Evolutionary conservation across 1,284 basidiomycete genomes (phyloP), one percentile per base, ranked within the genome.

Genomic region (Ganoderma resinaceum): DNA sequence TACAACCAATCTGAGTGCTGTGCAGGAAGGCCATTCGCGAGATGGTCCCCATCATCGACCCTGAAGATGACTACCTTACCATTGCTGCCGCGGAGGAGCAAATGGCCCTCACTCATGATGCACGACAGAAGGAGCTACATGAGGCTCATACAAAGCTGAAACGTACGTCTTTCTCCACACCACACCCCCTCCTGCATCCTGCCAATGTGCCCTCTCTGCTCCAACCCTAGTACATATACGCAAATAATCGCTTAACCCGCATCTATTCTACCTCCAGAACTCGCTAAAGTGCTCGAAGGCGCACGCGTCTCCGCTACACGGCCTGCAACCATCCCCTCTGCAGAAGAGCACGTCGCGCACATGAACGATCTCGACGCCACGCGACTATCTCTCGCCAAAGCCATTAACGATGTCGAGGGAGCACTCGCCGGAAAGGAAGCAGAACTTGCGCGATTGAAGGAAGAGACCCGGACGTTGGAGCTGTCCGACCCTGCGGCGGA

Each of bases 11-110:
- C 29, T 59, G 43, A 67, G 49, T 65, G 16, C 16, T 62, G 58
- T 68, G 6, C 60, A 93, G 91, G 63, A 88, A 90, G 72, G 85
- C 90, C 20, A 87, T 93, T 55, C 83, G 83, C 71, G 89, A 88
- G 68, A 91, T 93, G 86, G 80, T 85, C 40, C 84, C 85, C 2
- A 87, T 92, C 68, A 90, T 93, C 62, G 89, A 91, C 74, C 90
- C 91, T 2, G 89, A 90, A 49, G 91, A 92, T 66, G 91, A 93
- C 78, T 93, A 88, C 75, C 80, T 91, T 67, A 89, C 89, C 11
- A 91, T 93, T 62, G 87, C 88, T 31, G 86, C 85, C 12, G 88
- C 91, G 4, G 91, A 93, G 73, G 88, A 92, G 70, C 87, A 85
- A 68, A 89, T 92, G 78, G 84, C 84, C 8, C 73, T 82, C 6